Percentiles rank a stretch among this genome's conserved stretches.
phyloP scores from a whole-genome alignment of 1,284 basidiomycete genomes.

The Limonomyces culmigenus region DNA sequence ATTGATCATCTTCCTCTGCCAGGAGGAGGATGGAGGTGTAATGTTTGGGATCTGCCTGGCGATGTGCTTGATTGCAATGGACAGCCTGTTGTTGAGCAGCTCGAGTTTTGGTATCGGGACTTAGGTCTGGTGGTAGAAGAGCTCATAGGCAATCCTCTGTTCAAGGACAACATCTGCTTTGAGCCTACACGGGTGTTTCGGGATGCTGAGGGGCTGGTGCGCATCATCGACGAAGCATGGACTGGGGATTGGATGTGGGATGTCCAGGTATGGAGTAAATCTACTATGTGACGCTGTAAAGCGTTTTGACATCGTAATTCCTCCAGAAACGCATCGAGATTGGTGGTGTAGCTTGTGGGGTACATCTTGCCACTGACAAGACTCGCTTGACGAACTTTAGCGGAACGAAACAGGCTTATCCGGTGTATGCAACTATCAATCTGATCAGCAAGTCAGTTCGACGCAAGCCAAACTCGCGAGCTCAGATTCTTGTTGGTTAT shows the following conservation, averaged over 20 bases:
- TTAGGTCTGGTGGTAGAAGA: slow-evolving; percentile 16
- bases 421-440: slow-evolving; percentile 1
- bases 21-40: slow-evolving; percentile 7
- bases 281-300: background rate
- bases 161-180: slow-evolving; percentile 11
- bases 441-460: slow-evolving; percentile 7
- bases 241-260: slow-evolving; percentile 13
- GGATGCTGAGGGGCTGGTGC: slow-evolving; percentile 5
- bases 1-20: slow-evolving; percentile 10
- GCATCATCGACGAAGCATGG: slow-evolving; percentile 9
- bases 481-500: slow-evolving; percentile 13
- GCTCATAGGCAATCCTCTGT: slow-evolving; percentile 15
- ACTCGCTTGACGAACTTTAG: background rate
- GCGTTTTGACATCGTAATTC: background rate
- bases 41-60: slow-evolving; percentile 9
- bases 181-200: slow-evolving; percentile 9
- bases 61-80: slow-evolving; percentile 7
- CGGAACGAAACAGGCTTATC: slow-evolving; percentile 1
- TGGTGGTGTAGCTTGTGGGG: background rate
- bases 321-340: background rate
- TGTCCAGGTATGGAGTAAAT: slow-evolving; percentile 10
- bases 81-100: slow-evolving; percentile 6
- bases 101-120: slow-evolving; percentile 15
- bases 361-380: slow-evolving; percentile 1
- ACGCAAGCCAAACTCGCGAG: slow-evolving; percentile 8